A percentile compares a stretch with the other conserved stretches of the same genome.
Conservation (phyloP, 2,329 filamentous ascomycete genomes). For the Colletotrichum somersetense region DNA sequence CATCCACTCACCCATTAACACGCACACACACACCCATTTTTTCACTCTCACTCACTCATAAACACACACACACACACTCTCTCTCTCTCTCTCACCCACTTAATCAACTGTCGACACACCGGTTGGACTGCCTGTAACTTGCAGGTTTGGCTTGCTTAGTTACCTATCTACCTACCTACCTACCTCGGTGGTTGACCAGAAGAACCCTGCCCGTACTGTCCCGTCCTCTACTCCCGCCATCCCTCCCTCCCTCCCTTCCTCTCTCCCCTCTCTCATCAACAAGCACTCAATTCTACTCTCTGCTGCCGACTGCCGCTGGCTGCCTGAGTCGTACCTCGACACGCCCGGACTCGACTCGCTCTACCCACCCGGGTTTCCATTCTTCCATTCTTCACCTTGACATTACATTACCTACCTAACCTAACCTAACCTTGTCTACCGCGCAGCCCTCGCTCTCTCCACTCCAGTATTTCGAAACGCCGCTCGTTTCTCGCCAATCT, state of each 20-base stretch:
- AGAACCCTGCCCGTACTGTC: background rate
- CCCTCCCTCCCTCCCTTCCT: constrained; percentile 14
- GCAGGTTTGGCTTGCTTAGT: background rate
- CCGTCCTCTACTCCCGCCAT: constrained; percentile 26
- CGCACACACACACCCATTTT: background rate
- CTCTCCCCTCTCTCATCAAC: constrained; percentile 1
- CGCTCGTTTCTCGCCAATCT: constrained; percentile 11
- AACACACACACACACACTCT: no score
- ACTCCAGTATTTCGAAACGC: constrained; percentile 15
- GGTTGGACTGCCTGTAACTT: background rate
- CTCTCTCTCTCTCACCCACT: background rate
- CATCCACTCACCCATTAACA: no score
- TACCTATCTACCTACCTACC: no score
- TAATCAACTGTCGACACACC: background rate
- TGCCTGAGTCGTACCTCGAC: constrained; percentile 28
- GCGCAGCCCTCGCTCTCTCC: background rate
- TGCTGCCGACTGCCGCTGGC: constrained; percentile 5
- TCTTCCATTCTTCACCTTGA: constrained; percentile 7
- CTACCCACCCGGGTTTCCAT: constrained; percentile 1
- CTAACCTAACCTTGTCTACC: background rate
- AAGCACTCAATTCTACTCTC: background rate
- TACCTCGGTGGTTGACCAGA: no score
- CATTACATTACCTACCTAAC: background rate
- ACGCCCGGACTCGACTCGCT: constrained; percentile 24
- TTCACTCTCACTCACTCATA: background rate